Percentiles rank a stretch among this genome's conserved stretches.
phyloP scores from a whole-genome alignment of 176 grass and related monocot species.

The bread wheat (Triticum aestivum) region DNA sequence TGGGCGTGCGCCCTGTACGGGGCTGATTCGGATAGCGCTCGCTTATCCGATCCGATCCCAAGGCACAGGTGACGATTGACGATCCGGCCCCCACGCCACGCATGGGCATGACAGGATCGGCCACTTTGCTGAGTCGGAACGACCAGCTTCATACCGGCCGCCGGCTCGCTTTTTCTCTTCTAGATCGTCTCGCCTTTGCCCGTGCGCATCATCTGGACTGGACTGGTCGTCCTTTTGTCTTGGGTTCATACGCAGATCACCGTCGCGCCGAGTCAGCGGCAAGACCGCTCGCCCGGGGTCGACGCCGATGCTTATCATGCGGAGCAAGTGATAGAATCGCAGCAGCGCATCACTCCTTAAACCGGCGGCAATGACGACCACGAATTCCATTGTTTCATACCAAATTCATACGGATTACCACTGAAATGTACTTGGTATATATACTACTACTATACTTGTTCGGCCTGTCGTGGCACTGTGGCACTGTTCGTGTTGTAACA shows the following conservation, averaged over 20 bases:
- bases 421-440: too few species aligned
- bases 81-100: not conserved
- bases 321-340: too few species aligned
- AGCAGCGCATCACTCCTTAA: not conserved
- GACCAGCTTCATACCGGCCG: not conserved
- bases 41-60: not conserved
- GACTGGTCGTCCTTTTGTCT: not conserved
- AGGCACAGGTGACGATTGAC: not conserved
- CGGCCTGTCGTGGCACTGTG: too few species aligned
- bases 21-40: not conserved
- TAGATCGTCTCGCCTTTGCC: not conserved
- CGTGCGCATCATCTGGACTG: constrained; percentile 5
- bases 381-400: not conserved
- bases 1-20: not conserved
- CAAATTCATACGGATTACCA: too few species aligned
- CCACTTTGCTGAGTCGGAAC: constrained; percentile 1
- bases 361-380: not conserved
- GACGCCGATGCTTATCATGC: too few species aligned
- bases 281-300: not conserved
- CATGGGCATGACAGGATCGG: not conserved
- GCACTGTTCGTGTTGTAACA: too few species aligned
- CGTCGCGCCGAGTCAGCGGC: not conserved
- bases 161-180: not conserved
- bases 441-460: too few species aligned
- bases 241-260: not conserved